phyloP scores from a whole-genome alignment of 164 flowering plant species.

The Tinospora cordifolia region DNA sequence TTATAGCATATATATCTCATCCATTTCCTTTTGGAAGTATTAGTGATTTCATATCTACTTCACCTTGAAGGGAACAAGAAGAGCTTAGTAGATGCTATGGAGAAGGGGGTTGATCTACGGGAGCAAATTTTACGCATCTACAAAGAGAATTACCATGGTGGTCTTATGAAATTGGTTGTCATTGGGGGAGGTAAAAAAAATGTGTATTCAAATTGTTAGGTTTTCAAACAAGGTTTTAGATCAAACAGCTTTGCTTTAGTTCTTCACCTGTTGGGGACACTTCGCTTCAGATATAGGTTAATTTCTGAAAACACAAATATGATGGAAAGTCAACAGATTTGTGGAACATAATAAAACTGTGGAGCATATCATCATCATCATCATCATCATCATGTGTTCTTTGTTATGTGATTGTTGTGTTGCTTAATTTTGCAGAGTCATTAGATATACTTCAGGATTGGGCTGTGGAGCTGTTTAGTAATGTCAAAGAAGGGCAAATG shows the following conservation, averaged over 20 bases:
- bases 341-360: no score
- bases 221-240: background rate
- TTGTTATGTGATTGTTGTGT: background rate
- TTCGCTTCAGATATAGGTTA: no score
- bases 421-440: conserved; percentile 53
- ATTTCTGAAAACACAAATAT: background rate
- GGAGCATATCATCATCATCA: no score
- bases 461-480: conserved; percentile 67
- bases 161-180: conserved; percentile 81
- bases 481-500: conserved; percentile 45
- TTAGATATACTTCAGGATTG: conserved; percentile 78
- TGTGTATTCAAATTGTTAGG: conserved; percentile 3
- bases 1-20: conserved; percentile 1
- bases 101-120: conserved; percentile 73
- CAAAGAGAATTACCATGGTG: conserved; percentile 64
- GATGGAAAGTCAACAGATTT: background rate
- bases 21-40: conserved; percentile 1
- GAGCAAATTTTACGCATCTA: conserved; percentile 64
- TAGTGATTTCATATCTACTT: conserved; percentile 8
- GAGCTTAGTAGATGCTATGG: conserved; percentile 84
- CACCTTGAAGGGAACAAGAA: conserved; percentile 72
- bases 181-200: conserved; percentile 81
- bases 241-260: background rate
- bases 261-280: no score
- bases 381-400: no score